Evolutionary conservation across 2,329 filamentous ascomycete species (phyloP).

Genomic region (Penicillium italicum): DNA sequence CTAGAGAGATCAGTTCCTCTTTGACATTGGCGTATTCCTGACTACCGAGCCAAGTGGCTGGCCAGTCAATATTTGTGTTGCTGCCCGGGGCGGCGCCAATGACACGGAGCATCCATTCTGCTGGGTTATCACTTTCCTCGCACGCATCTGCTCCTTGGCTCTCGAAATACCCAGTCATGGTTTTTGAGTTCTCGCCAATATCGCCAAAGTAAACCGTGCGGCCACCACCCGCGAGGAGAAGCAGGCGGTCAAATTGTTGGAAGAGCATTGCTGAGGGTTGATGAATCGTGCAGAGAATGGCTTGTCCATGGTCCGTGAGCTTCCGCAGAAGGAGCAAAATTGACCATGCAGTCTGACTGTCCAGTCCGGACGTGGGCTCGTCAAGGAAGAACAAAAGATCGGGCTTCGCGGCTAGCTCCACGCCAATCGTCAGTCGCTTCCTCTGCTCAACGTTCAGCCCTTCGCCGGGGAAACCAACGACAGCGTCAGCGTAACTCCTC

Average conservation of each 20-base stretch:
- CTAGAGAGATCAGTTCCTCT: neutral
- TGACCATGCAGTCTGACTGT: conserved; percentile 85
- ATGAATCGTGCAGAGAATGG: conserved; percentile 89
- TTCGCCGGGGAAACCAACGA: neutral
- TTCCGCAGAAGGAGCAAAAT: conserved; percentile 85
- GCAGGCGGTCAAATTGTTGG: conserved; percentile 67
- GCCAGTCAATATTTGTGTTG: neutral
- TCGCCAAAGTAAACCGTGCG: neutral
- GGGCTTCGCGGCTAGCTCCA: conserved; percentile 87
- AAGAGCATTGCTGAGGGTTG: conserved; percentile 92
- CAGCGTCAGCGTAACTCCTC: neutral
- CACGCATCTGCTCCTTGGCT: neutral
- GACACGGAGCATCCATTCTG: neutral
- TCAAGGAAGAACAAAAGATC: conserved; percentile 83
- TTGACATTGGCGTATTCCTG: neutral
- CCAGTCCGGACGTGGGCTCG: conserved; percentile 85
- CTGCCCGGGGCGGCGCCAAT: neutral
- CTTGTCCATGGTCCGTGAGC: conserved; percentile 78
- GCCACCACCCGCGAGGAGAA: neutral
- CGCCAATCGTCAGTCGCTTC: conserved; percentile 79
- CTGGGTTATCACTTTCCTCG: neutral
- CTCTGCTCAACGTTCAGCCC: conserved; percentile 50
- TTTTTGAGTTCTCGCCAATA: neutral
- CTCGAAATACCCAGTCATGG: neutral
- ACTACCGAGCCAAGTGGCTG: neutral